phyloP scores from a whole-genome alignment of 2,329 filamentous ascomycete genomes.

The Penicillium polonicum region DNA sequence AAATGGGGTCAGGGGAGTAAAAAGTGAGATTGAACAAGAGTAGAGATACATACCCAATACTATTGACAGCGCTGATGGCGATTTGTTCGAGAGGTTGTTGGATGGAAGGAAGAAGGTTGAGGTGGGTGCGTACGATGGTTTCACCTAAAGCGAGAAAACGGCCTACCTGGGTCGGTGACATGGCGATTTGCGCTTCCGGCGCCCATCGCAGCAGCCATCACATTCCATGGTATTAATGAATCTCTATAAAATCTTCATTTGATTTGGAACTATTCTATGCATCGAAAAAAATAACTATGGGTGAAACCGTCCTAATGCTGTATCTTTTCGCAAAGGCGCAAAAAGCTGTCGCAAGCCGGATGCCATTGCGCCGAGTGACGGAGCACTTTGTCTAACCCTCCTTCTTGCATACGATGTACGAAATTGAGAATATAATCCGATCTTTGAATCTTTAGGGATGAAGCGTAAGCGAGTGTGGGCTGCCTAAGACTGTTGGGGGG shows the following conservation, averaged over 20 bases:
- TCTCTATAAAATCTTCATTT: background rate
- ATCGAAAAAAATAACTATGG: constrained; percentile 3
- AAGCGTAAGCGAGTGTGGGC: constrained; percentile 1
- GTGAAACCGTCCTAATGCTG: background rate
- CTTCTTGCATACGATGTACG: background rate
- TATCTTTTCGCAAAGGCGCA: constrained; percentile 26
- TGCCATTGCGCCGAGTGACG: constrained; percentile 26
- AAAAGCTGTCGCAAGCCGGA: constrained; percentile 26
- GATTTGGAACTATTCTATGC: constrained; percentile 1
- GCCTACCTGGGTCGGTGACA: constrained; percentile 33
- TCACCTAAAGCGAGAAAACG: constrained; percentile 44
- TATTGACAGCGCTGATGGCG: constrained; percentile 8
- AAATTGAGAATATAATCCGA: constrained; percentile 4
- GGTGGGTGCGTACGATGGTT: constrained; percentile 40
- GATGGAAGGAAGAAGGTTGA: constrained; percentile 25
- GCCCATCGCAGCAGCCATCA: constrained; percentile 21
- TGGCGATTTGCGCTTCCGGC: constrained; percentile 32
- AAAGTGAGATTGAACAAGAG: constrained; percentile 15
- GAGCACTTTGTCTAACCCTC: constrained; percentile 17
- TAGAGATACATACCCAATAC: constrained; percentile 18
- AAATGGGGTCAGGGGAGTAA: constrained; percentile 23
- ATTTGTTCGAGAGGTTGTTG: constrained; percentile 16
- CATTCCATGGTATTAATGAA: constrained; percentile 12
- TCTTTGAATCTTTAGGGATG: background rate
- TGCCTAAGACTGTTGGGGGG: background rate